Evolutionary conservation across 2,329 filamentous ascomycete species (phyloP), one percentile per base, ranked within the genome.

Genomic region (Teratosphaeria viscida): DNA sequence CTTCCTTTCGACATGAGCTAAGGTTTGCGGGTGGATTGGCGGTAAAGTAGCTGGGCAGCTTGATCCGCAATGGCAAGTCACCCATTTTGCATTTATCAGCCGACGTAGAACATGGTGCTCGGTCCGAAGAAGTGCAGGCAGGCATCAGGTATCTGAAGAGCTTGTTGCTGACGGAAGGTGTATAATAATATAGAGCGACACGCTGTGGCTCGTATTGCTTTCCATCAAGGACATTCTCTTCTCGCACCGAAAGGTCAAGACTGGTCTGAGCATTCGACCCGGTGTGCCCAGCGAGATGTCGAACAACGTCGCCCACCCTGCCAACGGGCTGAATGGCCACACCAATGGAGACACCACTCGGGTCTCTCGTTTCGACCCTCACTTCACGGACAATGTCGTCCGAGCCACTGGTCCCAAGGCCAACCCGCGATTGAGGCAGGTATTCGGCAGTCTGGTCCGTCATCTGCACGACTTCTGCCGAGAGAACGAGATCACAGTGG

Each of bases 381-480:
- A 67, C 59, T 73, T 73, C 60, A 75, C 73, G 6, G 64, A 70
- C 14, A 63, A 68, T 57, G 72, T 74, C 56, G 71, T 74, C 61
- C 68, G 69, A 19, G 65, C 73, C 7, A 74, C 69, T 55, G 72
- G 72, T 8, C 69, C 72, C 7, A 72, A 71, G 35, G 69, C 71
- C 4, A 64, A 66, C 57, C 67, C 67, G 2, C 67, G 73, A 7
- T 60, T 72, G 37, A 62, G 67, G 54, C 62, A 72, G 56, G 69
- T 82, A 67, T 77, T 82, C 73, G 68, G 72, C 32, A 74, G 76
- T 47, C 67, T 84, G 29, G 83, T 82, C 62, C 71, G 73, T 54
- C 82, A 85, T 67, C 71, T 84, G 5, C 82, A 85, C 63, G 82
- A 84, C 67, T 85, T 82, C 68, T 81, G 81, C 26, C 76, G 82